phyloP scores from a whole-genome alignment of 179 eudicot genomes.

The Silene noctiflora region DNA sequence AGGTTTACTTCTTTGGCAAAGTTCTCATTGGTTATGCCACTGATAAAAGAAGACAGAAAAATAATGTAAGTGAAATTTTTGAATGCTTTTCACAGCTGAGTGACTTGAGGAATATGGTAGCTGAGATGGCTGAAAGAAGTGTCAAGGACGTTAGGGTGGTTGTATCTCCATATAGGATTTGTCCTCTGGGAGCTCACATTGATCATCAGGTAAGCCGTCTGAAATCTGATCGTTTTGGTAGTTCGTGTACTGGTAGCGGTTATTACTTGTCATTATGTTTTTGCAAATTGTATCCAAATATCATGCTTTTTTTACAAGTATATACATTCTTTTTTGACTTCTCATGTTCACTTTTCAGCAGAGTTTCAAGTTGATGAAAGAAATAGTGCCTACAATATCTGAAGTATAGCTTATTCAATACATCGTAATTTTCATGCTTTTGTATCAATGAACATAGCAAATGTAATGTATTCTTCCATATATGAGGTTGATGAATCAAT shows the following conservation, averaged over 20 bases:
- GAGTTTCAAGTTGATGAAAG: neutral
- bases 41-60: neutral
- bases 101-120: constrained; percentile 51
- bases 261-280: neutral
- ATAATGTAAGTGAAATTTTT: neutral
- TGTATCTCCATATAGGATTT: constrained; percentile 92
- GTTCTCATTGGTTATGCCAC: neutral
- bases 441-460: neutral
- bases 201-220: constrained; percentile 80
- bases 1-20: neutral
- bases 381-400: neutral
- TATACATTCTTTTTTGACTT: neutral
- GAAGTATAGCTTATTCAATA: neutral
- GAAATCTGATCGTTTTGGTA: constrained; percentile 1
- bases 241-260: neutral
- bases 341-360: neutral
- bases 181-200: constrained; percentile 98
- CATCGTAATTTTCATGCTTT: neutral
- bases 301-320: neutral
- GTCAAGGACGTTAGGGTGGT: constrained; percentile 64
- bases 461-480: neutral
- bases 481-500: neutral
- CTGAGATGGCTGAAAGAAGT: constrained; percentile 58
- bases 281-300: neutral
- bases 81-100: constrained; percentile 48